Base-by-base conservation (phyloP, 495 filamentous ascomycete species). In the Darksidea phi region DNA sequence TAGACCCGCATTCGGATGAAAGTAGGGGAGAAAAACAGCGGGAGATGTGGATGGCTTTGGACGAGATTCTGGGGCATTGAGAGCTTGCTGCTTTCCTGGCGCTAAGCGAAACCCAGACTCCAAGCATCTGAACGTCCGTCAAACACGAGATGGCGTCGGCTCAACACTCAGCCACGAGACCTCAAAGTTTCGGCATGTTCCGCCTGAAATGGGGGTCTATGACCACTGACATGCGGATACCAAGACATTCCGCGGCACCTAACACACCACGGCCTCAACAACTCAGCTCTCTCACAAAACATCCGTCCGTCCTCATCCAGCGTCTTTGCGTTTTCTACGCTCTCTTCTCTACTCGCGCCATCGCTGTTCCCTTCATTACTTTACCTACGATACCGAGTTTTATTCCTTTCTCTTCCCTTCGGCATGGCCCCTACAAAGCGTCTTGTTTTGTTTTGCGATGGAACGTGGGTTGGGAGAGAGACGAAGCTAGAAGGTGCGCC, bases 1-100 rank as follows among this genome's bases (percentile, higher is more conserved):
- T 74, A 56, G 50, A 72, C 0, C 63, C 73, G 13, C 51, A 57
- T 26, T 45, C 63, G 18, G 62, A 67, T 32, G 54, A 50, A 47
- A 63, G 26, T 21, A 49, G 63, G 57, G 64, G 34, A 45, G 59
- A 63, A 18, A 56, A 26, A 38, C 69, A 71, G 61, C 63, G 69
- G 38, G 24, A 48, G 7, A 58, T 58, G 52, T 71, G 69, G 69
- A 48, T 49, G 37, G 67, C 57, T 17, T 48, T 69, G 61, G 66
- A 66, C 24, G 56, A 61, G 45, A 42, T 63, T 13, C 23, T 63
- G 51, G 59, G 59, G 5, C 52, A 57, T 13, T 61, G 58, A 61
- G 17, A n/a, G 45, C 21, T 32, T 10, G 28, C 28, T n/a, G n/a
- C n/a, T n/a, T n/a, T n/a, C n/a, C n/a, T n/a, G n/a, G n/a, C n/a